Evolutionary conservation across 805 yeast species (phyloP).

Genomic region (Wickerhamiella lipophila): DNA sequence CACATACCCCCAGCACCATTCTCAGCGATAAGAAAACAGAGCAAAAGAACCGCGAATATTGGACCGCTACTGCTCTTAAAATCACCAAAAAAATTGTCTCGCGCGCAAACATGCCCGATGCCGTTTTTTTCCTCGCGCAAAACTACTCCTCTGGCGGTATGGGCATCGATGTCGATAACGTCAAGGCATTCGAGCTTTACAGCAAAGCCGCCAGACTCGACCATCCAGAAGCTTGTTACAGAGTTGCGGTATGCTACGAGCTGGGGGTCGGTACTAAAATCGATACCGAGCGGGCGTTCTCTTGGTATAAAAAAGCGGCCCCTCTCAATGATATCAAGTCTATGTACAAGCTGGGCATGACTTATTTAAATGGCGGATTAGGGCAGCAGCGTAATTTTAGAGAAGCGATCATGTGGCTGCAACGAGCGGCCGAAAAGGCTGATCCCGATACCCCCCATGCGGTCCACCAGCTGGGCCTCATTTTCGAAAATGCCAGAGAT

Average conservation of each 20-base stretch:
- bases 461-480: constrained; percentile 42
- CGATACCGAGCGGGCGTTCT: constrained; percentile 37
- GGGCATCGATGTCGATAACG: constrained; percentile 43
- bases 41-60: constrained; percentile 41
- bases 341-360: constrained; percentile 64
- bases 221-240: constrained; percentile 49
- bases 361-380: constrained; percentile 39
- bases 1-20: constrained; percentile 30
- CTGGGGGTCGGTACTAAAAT: constrained; percentile 44
- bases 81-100: constrained; percentile 44
- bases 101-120: constrained; percentile 36
- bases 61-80: constrained; percentile 45
- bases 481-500: constrained; percentile 29
- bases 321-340: constrained; percentile 48
- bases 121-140: constrained; percentile 49
- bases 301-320: constrained; percentile 49
- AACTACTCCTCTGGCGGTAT: constrained; percentile 40
- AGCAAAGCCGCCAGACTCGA: constrained; percentile 44
- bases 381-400: constrained; percentile 31
- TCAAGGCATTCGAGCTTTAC: constrained; percentile 49
- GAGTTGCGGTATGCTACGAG: constrained; percentile 61
- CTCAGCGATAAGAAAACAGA: constrained; percentile 35
- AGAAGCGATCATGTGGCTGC: constrained; percentile 40
- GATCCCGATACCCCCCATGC: constrained; percentile 41
- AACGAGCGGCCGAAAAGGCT: constrained; percentile 36